These are phyloP conservation scores for Aspergillus melleus DNA, from an alignment of 2,329 filamentous ascomycete species.

Conservation along the genomic window DNA sequence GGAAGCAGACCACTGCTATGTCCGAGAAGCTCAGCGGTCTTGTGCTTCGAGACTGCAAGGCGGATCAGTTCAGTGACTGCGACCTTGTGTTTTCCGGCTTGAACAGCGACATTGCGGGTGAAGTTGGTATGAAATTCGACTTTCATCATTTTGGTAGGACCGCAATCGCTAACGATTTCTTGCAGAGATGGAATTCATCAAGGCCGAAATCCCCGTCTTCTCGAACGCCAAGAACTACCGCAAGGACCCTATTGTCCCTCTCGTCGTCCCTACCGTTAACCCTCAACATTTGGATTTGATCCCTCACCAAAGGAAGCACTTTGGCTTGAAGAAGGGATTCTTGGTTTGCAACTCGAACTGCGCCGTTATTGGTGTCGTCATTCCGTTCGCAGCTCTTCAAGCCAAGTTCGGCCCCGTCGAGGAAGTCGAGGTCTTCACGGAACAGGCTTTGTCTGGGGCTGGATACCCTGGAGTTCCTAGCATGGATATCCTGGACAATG, in stretches of 20 bases:
- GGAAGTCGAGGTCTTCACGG: constrained; percentile 81
- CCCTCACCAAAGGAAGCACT: constrained; percentile 77
- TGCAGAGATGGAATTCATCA: constrained; percentile 84
- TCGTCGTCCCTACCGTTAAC: constrained; percentile 95
- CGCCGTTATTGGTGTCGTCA: constrained; percentile 92
- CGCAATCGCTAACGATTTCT: constrained; percentile 1
- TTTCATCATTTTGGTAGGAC: background rate
- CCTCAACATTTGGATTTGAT: constrained; percentile 83
- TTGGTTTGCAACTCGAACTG: constrained; percentile 98
- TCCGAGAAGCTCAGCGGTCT: constrained; percentile 72
- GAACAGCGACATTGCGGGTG: constrained; percentile 87
- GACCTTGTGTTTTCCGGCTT: constrained; percentile 92
- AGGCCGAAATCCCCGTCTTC: constrained; percentile 86
- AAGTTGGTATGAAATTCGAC: constrained; percentile 68
- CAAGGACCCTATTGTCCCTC: constrained; percentile 81
- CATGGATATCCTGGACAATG: constrained; percentile 96
- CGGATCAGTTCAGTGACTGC: constrained; percentile 82
- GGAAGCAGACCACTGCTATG: constrained; percentile 91
- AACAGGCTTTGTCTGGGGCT: constrained; percentile 92
- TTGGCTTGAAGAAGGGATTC: constrained; percentile 78
- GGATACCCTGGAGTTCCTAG: constrained; percentile 68
- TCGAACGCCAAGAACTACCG: constrained; percentile 98
- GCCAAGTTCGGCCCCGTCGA: constrained; percentile 77
- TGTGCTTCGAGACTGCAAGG: constrained; percentile 80
- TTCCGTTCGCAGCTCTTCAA: constrained; percentile 89